These are phyloP conservation scores for Candida hungchunana DNA, from an alignment of 805 yeast genomes.

Conservation along the genomic window DNA sequence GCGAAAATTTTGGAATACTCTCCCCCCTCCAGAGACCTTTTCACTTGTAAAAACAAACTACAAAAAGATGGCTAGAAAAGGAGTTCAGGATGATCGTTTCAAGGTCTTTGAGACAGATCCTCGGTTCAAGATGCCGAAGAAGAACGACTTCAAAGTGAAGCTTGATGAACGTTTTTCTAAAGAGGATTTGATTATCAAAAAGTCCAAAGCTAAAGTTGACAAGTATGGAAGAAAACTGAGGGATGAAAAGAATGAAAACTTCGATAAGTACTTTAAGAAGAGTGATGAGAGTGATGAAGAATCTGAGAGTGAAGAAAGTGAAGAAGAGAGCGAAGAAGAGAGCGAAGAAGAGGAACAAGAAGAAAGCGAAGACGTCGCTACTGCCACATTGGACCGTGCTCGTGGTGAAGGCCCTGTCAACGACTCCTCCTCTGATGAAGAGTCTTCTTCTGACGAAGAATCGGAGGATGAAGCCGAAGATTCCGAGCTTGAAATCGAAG, in stretches of 20 bases:
- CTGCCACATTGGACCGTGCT: constrained; percentile 46
- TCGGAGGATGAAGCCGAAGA: constrained; percentile 41
- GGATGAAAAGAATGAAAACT: constrained; percentile 32
- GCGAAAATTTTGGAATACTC: constrained; percentile 11
- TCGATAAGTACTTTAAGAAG: constrained; percentile 30
- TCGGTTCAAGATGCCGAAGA: constrained; percentile 71
- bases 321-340: constrained; percentile 17
- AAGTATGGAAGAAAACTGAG: constrained; percentile 78
- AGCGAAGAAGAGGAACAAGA: constrained; percentile 17
- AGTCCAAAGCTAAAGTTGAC: constrained; percentile 60
- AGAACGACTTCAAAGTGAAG: constrained; percentile 65
- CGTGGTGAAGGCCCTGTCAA: constrained; percentile 57
- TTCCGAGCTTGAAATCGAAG: constrained; percentile 51
- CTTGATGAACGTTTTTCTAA: constrained; percentile 84
- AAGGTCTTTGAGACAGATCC: constrained; percentile 81
- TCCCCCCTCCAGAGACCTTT: not conserved
- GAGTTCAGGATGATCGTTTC: constrained; percentile 64
- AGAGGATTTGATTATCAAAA: constrained; percentile 53
- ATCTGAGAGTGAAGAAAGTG: constrained; percentile 18
- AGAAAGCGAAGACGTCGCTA: constrained; percentile 21
- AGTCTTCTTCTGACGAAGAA: constrained; percentile 35
- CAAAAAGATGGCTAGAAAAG: not conserved
- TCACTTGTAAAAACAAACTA: not conserved
- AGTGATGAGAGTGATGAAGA: constrained; percentile 25
- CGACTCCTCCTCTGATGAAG: constrained; percentile 36